These are phyloP conservation scores for Acanthamoeba royreba DNA, from an alignment of 208 protist species.

Conservation along the genomic window DNA sequence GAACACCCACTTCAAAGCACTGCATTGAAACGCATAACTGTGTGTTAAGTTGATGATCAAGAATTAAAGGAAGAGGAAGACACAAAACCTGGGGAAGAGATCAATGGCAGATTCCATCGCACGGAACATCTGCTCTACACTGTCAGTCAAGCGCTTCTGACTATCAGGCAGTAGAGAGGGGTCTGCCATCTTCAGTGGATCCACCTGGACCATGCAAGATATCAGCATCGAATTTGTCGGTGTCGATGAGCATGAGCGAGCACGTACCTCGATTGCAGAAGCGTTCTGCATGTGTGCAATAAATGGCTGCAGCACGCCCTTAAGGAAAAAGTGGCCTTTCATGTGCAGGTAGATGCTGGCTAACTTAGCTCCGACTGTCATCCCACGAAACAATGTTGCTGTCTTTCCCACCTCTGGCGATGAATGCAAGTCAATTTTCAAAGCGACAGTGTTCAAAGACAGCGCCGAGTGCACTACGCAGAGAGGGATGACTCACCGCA, in stretches of 20 bases:
- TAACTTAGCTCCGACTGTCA: neutral
- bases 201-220: neutral
- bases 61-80: neutral
- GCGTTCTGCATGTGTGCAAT: conserved; percentile 22
- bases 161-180: neutral
- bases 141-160: neutral
- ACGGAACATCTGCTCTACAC: conserved; percentile 1
- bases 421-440: too few species aligned
- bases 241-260: too few species aligned
- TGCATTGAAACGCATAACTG: neutral
- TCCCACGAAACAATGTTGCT: neutral
- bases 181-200: neutral
- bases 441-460: neutral
- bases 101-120: conserved; percentile 15
- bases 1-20: neutral
- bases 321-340: conserved; percentile 30
- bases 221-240: neutral
- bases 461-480: neutral
- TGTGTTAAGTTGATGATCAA: neutral
- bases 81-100: neutral
- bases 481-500: neutral
- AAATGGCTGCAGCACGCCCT: conserved; percentile 5
- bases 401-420: neutral
- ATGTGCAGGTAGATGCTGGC: conserved; percentile 16
- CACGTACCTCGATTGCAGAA: neutral